Evolutionary conservation across 2,329 filamentous ascomycete genomes (phyloP).

Genomic region (Pseudocercospora cruenta): DNA sequence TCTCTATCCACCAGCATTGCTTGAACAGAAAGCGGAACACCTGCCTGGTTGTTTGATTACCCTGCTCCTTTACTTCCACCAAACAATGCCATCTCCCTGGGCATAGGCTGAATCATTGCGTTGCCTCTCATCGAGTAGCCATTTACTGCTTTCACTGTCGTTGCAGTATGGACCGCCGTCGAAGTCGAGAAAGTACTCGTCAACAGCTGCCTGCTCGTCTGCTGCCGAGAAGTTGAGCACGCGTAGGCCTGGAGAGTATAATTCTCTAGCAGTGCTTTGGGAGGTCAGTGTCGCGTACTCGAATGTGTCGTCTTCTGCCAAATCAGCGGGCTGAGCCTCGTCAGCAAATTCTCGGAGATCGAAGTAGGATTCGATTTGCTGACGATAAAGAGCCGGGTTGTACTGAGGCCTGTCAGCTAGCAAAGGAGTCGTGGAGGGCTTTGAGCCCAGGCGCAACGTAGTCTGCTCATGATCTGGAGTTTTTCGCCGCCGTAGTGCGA

Average conservation of each 20-base stretch:
- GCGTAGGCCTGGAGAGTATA: background rate
- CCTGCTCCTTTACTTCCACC: too few species aligned
- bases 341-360: background rate
- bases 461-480: background rate
- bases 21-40: too few species aligned
- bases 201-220: background rate
- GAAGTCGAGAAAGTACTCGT: background rate
- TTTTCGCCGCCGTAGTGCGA: background rate
- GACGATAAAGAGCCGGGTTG: background rate
- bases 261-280: background rate
- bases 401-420: background rate
- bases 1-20: too few species aligned
- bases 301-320: background rate
- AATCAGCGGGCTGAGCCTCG: background rate
- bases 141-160: background rate
- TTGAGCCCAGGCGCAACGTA: background rate
- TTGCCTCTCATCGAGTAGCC: background rate
- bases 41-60: too few species aligned
- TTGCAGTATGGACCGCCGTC: background rate
- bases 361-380: background rate
- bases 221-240: background rate
- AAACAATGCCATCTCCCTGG: background rate
- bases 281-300: background rate
- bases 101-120: background rate
- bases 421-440: background rate